Base-by-base conservation (phyloP, 352 stramenopile species). In the Globisporangium takayamanum region DNA sequence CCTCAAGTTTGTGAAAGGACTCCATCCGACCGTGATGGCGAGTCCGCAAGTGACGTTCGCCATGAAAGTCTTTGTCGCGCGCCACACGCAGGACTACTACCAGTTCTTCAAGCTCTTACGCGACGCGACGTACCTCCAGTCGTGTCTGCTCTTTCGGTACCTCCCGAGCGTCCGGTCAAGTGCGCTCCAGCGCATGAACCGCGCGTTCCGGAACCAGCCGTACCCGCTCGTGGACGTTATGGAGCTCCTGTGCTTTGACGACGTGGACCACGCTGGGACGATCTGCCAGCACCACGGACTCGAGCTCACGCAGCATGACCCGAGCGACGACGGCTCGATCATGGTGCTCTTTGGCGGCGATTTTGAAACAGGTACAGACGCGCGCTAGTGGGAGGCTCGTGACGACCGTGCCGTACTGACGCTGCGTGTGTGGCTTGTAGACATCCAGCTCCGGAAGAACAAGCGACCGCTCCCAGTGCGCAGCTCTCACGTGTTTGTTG, bases 41-140 rank as follows among this genome's bases (percentile, higher is more conserved):
- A 82, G 75, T 12, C 56, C 69, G n/a, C 84, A 91, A 62, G 75
- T 95, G 28, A 84, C 93, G 59, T 95, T 95, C 48, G 86, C 86
- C 5, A 93, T 94, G 86, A 73, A 75, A 30, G 81, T 89, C 18
- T 95, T 95, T 60, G 84, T 93, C 22, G 83, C 86, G 39, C 86
- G 86, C 6, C 84, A 93, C 46, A 94, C 84, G 12, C 74, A 85
- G 18, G 80, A 95, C 60, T 95, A 94, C 57, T 84, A 78, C 57
- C 63, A 77, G 63, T 95, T 95, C 60, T 95, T 94, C 67, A 77
- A 67, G 41, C 68, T 94, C 26, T 64, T 95, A 20, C 80, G 73
- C 0, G 53, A 86, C 59, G 80, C 82, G 5, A 93, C 84, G 18
- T 93, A 89, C 44, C 63, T 95, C 55, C 86, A 95, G 60, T 76